Percentiles rank a stretch among this genome's conserved stretches.
These are phyloP conservation scores for Strigomonas culicis DNA, from an alignment of 208 protist species.

Conservation along the genomic window DNA sequence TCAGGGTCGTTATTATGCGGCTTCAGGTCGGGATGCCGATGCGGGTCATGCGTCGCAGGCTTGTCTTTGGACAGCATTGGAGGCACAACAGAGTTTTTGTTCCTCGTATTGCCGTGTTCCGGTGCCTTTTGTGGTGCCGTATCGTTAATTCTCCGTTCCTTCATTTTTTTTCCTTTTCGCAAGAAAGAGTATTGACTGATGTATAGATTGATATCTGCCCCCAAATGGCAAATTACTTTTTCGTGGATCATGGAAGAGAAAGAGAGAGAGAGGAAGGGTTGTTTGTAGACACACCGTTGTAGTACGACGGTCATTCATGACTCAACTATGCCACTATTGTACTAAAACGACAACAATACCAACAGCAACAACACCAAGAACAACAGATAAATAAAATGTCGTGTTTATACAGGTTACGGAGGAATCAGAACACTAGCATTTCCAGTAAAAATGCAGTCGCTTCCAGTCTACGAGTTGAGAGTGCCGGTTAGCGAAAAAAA, in stretches of 20 bases:
- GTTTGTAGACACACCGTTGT: neutral
- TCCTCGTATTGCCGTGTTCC: neutral
- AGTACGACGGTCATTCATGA: neutral
- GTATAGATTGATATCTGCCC: no score
- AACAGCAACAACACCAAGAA: neutral
- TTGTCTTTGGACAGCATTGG: neutral
- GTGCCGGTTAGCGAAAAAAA: neutral
- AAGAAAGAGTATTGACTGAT: no score
- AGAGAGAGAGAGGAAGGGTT: neutral
- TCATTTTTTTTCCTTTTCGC: neutral
- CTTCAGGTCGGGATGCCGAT: neutral
- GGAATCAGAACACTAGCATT: no score
- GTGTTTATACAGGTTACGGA: neutral
- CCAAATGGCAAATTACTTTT: neutral
- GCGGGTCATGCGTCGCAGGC: neutral
- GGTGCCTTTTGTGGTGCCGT: neutral
- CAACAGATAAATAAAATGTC: neutral
- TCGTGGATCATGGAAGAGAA: neutral
- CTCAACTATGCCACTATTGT: no score
- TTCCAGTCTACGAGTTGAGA: no score
- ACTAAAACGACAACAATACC: slow-evolving; percentile 1
- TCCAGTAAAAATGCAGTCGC: no score
- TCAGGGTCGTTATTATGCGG: slow-evolving; percentile 23
- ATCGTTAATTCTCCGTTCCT: neutral
- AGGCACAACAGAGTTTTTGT: neutral